phyloP scores from a whole-genome alignment of 345 rosid species.

The Aquilaria yunnanensis region DNA sequence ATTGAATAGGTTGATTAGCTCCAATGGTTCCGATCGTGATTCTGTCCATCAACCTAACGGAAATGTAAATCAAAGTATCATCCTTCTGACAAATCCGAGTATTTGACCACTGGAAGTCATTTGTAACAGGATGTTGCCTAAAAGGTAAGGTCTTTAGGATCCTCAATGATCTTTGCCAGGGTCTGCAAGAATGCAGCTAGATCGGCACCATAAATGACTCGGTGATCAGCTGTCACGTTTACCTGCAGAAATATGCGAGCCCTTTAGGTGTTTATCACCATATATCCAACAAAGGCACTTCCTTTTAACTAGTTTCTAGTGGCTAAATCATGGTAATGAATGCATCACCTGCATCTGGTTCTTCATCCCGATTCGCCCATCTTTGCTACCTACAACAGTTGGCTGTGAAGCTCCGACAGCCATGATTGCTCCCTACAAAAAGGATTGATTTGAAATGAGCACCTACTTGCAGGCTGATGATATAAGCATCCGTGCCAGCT shows the following conservation, averaged over 20 bases:
- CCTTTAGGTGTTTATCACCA: background rate
- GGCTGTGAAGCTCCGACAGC: constrained; percentile 96
- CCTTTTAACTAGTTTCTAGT: background rate
- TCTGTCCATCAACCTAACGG: constrained; percentile 20
- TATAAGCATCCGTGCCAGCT: background rate
- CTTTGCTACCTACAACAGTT: constrained; percentile 72
- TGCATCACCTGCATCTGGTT: constrained; percentile 87
- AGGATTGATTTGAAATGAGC: background rate
- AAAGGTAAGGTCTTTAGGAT: constrained; percentile 82
- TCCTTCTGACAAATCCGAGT: constrained; percentile 15
- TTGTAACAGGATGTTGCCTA: constrained; percentile 15
- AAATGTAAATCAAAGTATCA: constrained; percentile 24
- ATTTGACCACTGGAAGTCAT: constrained; percentile 10
- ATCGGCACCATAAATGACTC: constrained; percentile 92
- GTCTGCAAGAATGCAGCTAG: constrained; percentile 93
- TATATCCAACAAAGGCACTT: background rate
- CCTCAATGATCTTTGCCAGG: constrained; percentile 73
- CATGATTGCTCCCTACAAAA: constrained; percentile 91
- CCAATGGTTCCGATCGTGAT: constrained; percentile 15
- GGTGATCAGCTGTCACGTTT: constrained; percentile 90
- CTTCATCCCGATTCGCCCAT: constrained; percentile 86
- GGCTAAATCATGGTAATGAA: constrained; percentile 2
- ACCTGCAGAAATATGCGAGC: constrained; percentile 44
- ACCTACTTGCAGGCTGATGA: background rate
- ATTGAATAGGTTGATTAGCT: background rate